Evolutionary conservation across 2,329 filamentous ascomycete species (phyloP).

Genomic region (Alternaria dauci): DNA sequence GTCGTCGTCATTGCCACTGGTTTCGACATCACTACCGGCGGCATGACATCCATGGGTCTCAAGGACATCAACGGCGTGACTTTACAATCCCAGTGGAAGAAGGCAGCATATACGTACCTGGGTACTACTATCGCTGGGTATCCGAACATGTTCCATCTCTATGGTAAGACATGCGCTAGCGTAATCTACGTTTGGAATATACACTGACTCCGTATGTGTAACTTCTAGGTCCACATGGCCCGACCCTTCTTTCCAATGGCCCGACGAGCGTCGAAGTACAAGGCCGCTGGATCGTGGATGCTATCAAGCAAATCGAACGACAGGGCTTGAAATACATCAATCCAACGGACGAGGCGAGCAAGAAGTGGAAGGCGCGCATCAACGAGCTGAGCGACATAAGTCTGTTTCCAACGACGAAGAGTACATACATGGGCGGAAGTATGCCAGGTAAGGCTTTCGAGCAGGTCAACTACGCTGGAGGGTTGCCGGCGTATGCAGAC

Average conservation of each 20-base stretch:
- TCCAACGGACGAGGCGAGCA: constrained; percentile 43
- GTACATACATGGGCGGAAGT: constrained; percentile 46
- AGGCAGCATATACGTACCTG: constrained; percentile 18
- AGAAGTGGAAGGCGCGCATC: constrained; percentile 48
- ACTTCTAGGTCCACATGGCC: constrained; percentile 14
- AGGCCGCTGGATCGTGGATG: constrained; percentile 49
- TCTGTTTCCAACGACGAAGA: constrained; percentile 46
- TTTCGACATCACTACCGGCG: constrained; percentile 45
- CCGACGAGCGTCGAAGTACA: constrained; percentile 51
- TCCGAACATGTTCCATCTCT: constrained; percentile 23
- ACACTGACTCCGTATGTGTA: too few relatives aligned
- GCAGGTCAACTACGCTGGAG: neutral
- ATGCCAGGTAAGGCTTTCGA: neutral
- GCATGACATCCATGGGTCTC: constrained; percentile 38
- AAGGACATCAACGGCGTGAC: constrained; percentile 25
- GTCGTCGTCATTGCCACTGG: constrained; percentile 49
- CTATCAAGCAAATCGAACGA: constrained; percentile 39
- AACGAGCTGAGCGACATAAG: constrained; percentile 44
- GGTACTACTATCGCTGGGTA: constrained; percentile 15
- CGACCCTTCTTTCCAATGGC: constrained; percentile 47
- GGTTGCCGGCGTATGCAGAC: neutral
- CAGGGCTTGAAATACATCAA: constrained; percentile 45
- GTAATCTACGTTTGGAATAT: too few relatives aligned
- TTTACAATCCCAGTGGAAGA: constrained; percentile 18
- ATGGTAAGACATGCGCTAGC: neutral